Conservation (phyloP, 202 grass and related monocot species). For the Schoenoplectus triqueter region DNA sequence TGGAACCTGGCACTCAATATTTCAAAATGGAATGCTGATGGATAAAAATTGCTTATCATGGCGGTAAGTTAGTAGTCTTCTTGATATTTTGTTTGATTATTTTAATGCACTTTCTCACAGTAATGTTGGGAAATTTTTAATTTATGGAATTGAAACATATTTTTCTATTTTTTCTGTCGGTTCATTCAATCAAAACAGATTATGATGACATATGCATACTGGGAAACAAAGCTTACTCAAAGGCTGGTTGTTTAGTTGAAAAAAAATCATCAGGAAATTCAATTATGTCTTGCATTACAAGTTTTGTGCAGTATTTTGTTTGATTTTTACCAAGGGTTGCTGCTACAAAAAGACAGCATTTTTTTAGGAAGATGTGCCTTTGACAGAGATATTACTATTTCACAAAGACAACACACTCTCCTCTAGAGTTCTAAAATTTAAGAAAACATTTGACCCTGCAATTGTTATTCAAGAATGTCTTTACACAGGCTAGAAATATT, state of each 20-base stretch:
- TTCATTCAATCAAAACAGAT: too few relatives aligned
- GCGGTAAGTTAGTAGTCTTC: too few relatives aligned
- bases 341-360: background rate
- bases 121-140: too few relatives aligned
- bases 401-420: constrained; percentile 85
- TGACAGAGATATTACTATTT: constrained; percentile 77
- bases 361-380: constrained; percentile 54
- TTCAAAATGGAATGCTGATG: too few relatives aligned
- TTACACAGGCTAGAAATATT: constrained; percentile 73
- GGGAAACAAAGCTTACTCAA: too few relatives aligned
- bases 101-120: too few relatives aligned
- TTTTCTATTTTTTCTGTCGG: too few relatives aligned
- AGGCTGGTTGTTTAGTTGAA: constrained; percentile 6
- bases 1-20: too few relatives aligned
- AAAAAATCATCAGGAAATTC: constrained; percentile 5
- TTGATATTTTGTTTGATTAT: too few relatives aligned
- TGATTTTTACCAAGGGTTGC: background rate
- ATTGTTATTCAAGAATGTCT: constrained; percentile 90
- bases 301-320: constrained; percentile 38
- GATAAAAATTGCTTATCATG: too few relatives aligned
- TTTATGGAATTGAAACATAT: too few relatives aligned
- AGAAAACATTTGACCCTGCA: constrained; percentile 67
- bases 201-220: too few relatives aligned
- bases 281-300: constrained; percentile 1
- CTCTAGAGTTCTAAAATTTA: constrained; percentile 60